Evolutionary conservation across 2,329 filamentous ascomycete species (phyloP).

Genomic region (Calonectria pteridis): DNA sequence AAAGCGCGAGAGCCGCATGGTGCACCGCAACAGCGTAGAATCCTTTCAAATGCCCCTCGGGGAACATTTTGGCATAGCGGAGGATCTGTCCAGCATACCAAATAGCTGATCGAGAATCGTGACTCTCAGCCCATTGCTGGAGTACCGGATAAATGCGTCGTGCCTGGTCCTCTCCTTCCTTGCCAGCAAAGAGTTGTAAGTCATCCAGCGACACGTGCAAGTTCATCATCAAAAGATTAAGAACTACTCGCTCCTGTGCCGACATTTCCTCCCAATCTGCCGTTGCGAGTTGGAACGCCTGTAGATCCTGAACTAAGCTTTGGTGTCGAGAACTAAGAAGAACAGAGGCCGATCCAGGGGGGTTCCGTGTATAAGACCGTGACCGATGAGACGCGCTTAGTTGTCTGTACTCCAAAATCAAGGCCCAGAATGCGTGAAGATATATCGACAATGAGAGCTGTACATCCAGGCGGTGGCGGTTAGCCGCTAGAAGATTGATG

Average conservation of each 20-base stretch:
- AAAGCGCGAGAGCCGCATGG: conserved; percentile 75
- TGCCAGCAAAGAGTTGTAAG: conserved; percentile 75
- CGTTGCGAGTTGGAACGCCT: conserved; percentile 59
- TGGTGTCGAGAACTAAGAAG: conserved; percentile 69
- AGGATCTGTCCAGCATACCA: conserved; percentile 79
- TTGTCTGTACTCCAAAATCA: conserved; percentile 76
- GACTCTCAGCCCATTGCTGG: conserved; percentile 68
- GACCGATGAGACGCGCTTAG: conserved; percentile 63
- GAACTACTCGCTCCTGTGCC: conserved; percentile 60
- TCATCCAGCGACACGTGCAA: conserved; percentile 75
- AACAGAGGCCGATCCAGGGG: conserved; percentile 55
- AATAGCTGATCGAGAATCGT: conserved; percentile 69
- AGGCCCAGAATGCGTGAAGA: conserved; percentile 73
- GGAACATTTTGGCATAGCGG: conserved; percentile 68
- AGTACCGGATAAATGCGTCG: conserved; percentile 69
- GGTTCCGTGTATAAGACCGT: conserved; percentile 60
- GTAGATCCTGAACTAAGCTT: conserved; percentile 71
- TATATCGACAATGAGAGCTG: conserved; percentile 70
- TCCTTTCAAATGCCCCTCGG: conserved; percentile 67
- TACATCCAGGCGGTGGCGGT: conserved; percentile 66
- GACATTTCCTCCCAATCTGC: conserved; percentile 58
- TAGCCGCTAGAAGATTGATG: conserved; percentile 62
- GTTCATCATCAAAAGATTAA: conserved; percentile 71
- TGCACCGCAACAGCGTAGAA: conserved; percentile 78
- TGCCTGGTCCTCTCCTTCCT: conserved; percentile 76